Percentiles rank a stretch among this genome's conserved stretches.
These are phyloP conservation scores for Monosporascus sp. DNA, from an alignment of 2,329 filamentous ascomycete genomes.

Conservation along the genomic window DNA sequence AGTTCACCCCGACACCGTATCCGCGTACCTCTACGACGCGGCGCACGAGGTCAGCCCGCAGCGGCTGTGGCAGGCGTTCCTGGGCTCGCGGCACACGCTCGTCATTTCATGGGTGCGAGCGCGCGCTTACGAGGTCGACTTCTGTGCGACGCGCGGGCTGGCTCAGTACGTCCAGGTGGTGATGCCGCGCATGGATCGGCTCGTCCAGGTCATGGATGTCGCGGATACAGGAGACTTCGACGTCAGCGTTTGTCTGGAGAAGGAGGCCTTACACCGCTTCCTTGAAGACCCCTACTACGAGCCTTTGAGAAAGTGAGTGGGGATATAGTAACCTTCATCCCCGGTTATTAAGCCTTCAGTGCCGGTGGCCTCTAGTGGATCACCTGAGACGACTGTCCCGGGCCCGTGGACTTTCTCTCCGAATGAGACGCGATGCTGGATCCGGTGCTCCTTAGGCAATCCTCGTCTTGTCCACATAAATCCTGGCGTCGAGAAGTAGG, in stretches of 20 bases:
- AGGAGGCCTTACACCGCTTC: conserved; percentile 5
- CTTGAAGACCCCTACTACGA: too few species aligned
- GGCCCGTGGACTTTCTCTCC: too few species aligned
- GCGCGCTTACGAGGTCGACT: conserved; percentile 36
- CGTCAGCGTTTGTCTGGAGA: conserved; percentile 28
- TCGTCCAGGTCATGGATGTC: conserved; percentile 36
- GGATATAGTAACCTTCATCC: too few species aligned
- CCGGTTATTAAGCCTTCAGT: too few species aligned
- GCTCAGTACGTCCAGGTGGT: conserved; percentile 33
- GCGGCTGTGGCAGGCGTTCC: conserved; percentile 41
- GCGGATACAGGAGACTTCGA: conserved; percentile 27
- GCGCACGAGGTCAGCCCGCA: conserved; percentile 40
- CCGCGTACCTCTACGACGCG: conserved; percentile 35
- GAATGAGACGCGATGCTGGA: too few species aligned
- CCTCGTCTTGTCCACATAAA: too few species aligned
- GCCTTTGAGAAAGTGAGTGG: too few species aligned
- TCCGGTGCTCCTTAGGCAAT: too few species aligned
- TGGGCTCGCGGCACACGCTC: conserved; percentile 35
- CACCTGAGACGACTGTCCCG: too few species aligned
- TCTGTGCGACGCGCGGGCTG: conserved; percentile 17
- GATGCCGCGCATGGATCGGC: conserved; percentile 38
- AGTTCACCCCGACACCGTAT: conserved; percentile 33
- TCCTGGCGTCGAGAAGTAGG: too few species aligned
- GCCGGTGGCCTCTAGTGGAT: too few species aligned
- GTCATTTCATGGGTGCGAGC: conserved; percentile 39